Evolutionary conservation across 371 early-diverging fungal genomes (phyloP), one percentile per base, ranked within the genome.

Genomic region (Sanchytrium tribonematis): DNA sequence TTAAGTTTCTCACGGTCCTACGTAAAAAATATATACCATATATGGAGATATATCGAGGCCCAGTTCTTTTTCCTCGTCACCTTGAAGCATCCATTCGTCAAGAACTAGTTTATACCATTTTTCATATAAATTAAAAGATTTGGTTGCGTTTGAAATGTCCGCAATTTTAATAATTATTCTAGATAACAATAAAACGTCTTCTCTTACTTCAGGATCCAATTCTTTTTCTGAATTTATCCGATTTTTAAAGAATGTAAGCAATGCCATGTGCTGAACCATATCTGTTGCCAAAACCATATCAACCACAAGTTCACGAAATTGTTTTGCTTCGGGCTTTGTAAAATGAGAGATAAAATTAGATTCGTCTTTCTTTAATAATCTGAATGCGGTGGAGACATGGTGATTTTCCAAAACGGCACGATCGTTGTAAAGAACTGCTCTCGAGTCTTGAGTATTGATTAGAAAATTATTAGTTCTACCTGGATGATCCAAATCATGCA

Each of bases 341-440:
- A 81, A 68, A 66, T 76, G 73, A 5, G 71, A 67, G 68, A 80
- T 67, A 69, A 82, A 82, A 74, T 82, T 79, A 73, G 73, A 74
- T 28, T 78, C 78, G 2, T 31, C 66, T 28, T 74, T 72, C 29
- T 73, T 27, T 31, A 96, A 79, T 12, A 94, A 75, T 73, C 85
- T 82, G 76, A 89, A 90, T 66, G 91, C 84, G 1, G 88, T 81
- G 76, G 88, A 85, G 1, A 87, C 83, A 74, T 96, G 97, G 76
- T 88, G 91, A 75, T 88, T 91, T 78, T 96, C 97, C 22, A 96
- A 80, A 1, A 92, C 89, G 0, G 91, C 87, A 70, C 84, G 83
- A 79, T 92, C 92, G 76, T 93, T 91, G 80, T 93, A 95, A 1
- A 93, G 75, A 68, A 88, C 79, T 2, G 97, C 95, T 68, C 88